phyloP scores from a whole-genome alignment of 2,329 filamentous ascomycete genomes.

The Pestalotiopsis sp. region DNA sequence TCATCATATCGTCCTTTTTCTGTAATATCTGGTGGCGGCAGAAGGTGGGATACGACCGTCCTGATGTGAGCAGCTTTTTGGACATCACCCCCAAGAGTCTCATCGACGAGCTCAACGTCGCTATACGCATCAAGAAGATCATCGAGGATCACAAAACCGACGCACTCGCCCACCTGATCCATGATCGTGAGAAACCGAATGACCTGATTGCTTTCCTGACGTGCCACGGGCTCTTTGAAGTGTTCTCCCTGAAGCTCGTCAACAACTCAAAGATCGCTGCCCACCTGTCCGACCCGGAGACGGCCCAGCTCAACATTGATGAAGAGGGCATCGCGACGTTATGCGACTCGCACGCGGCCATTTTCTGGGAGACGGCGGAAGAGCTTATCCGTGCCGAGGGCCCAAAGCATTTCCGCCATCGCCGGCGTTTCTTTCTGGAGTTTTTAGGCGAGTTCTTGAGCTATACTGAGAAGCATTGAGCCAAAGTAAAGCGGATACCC shows the following conservation, averaged over 20 bases:
- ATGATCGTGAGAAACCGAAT: background rate
- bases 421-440: background rate
- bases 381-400: background rate
- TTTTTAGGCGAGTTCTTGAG: background rate
- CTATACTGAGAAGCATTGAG: background rate
- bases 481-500: background rate
- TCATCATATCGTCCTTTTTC: constrained; percentile 44
- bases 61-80: constrained; percentile 13
- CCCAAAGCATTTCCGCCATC: background rate
- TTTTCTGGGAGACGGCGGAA: background rate
- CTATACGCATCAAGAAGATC: background rate
- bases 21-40: constrained; percentile 51
- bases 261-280: background rate
- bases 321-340: background rate
- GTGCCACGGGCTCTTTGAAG: background rate
- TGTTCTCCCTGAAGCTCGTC: background rate
- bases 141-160: background rate
- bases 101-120: background rate
- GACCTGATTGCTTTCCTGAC: background rate
- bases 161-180: background rate
- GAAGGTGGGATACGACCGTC: constrained; percentile 46
- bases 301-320: background rate
- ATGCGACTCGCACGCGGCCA: background rate
- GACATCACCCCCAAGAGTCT: background rate
- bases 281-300: background rate